These are phyloP conservation scores for Aurinia saxatilis DNA, from an alignment of 345 rosid genomes.

Conservation along the genomic window DNA sequence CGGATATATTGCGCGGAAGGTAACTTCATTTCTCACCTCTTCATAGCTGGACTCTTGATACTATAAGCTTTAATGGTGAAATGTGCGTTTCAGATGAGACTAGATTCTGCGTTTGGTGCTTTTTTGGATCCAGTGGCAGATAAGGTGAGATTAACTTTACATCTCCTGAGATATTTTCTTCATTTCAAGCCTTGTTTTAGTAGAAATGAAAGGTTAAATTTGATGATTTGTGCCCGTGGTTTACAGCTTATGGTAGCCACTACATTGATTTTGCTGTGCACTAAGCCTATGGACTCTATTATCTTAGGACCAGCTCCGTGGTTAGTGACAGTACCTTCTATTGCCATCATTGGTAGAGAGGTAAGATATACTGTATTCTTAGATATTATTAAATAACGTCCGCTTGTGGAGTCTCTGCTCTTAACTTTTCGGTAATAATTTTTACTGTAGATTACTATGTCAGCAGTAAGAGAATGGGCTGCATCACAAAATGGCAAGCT, in stretches of 20 bases:
- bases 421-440: background rate
- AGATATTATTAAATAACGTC: background rate
- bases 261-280: conserved; percentile 78
- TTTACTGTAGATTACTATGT: conserved; percentile 83
- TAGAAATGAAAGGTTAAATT: background rate
- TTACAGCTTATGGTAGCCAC: conserved; percentile 98
- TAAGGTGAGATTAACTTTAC: conserved; percentile 47
- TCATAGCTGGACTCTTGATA: background rate
- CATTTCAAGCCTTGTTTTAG: background rate
- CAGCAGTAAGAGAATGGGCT: conserved; percentile 99
- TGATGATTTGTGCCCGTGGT: conserved; percentile 9
- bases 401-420: background rate
- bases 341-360: conserved; percentile 96
- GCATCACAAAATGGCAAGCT: conserved; percentile 85
- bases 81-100: conserved; percentile 62
- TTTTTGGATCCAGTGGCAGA: conserved; percentile 99
- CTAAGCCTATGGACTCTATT: conserved; percentile 55
- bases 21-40: conserved; percentile 5
- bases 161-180: background rate
- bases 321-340: conserved; percentile 78
- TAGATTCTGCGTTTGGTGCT: conserved; percentile 91
- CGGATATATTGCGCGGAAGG: conserved; percentile 96
- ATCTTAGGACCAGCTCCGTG: conserved; percentile 62
- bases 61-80: background rate
- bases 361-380: conserved; percentile 31